A percentile compares a stretch with the other conserved stretches of the same genome.
phyloP scores from a whole-genome alignment of 1,284 basidiomycete genomes.

The Schizophyllum commune region DNA sequence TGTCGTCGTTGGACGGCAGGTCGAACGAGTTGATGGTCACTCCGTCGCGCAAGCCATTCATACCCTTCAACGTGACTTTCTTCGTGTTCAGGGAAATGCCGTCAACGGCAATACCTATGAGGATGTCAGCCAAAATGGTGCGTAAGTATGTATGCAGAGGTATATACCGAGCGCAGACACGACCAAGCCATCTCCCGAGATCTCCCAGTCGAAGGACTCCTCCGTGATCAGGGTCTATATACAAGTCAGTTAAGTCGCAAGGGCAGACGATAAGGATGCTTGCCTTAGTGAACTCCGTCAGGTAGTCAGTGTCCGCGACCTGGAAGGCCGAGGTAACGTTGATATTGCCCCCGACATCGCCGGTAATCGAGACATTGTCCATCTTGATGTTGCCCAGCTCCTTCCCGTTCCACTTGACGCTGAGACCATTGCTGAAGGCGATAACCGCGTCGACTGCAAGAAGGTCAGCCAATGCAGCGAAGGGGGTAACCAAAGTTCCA shows the following conservation, averaged over 20 bases:
- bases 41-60: slow-evolving; percentile 61
- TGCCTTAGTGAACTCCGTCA: slow-evolving; percentile 64
- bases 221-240: slow-evolving; percentile 49
- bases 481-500: slow-evolving; percentile 1
- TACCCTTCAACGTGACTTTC: slow-evolving; percentile 62
- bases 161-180: slow-evolving; percentile 25
- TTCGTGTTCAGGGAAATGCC: slow-evolving; percentile 44
- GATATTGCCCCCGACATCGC: slow-evolving; percentile 59
- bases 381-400: slow-evolving; percentile 58
- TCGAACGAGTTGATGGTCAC: slow-evolving; percentile 68
- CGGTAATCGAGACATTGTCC: slow-evolving; percentile 47
- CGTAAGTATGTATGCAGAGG: slow-evolving; percentile 38
- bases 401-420: slow-evolving; percentile 55
- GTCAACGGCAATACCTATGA: slow-evolving; percentile 46
- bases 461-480: slow-evolving; percentile 7
- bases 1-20: slow-evolving; percentile 64
- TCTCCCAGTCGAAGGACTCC: slow-evolving; percentile 69
- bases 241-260: not conserved
- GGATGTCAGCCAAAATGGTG: slow-evolving; percentile 2
- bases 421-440: slow-evolving; percentile 56
- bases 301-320: slow-evolving; percentile 50
- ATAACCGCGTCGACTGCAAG: slow-evolving; percentile 62
- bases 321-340: slow-evolving; percentile 50
- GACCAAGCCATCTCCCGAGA: slow-evolving; percentile 59
- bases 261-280: not conserved